Conservation (phyloP, 1,284 basidiomycete species). For the Heterobasidion irregulare region DNA sequence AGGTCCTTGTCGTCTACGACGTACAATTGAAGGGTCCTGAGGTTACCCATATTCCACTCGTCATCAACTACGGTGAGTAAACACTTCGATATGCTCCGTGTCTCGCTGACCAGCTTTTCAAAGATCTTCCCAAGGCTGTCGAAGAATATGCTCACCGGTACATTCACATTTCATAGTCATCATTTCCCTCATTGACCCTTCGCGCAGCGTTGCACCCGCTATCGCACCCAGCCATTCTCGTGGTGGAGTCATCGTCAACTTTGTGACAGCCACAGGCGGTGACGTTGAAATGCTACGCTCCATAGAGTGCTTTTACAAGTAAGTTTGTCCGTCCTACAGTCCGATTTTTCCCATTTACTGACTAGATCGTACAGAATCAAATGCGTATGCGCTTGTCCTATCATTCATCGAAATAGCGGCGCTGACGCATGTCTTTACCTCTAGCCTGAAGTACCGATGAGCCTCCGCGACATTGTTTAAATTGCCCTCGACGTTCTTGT, state of each 20-base stretch:
- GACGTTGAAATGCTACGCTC: constrained; percentile 97
- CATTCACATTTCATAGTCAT: constrained; percentile 11
- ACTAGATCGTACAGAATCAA: constrained; percentile 53
- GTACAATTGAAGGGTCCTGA: constrained; percentile 86
- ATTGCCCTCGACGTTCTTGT: constrained; percentile 49
- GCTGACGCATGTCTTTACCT: constrained; percentile 9
- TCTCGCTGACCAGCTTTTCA: not conserved
- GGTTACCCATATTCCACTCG: constrained; percentile 81
- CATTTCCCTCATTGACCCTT: constrained; percentile 6
- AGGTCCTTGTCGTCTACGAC: constrained; percentile 87
- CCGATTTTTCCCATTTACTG: constrained; percentile 7
- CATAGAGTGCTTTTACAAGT: constrained; percentile 97
- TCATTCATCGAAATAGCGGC: not conserved
- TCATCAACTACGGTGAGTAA: constrained; percentile 81
- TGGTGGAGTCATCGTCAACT: constrained; percentile 87
- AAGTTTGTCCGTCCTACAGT: constrained; percentile 13
- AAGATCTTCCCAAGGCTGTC: constrained; percentile 89
- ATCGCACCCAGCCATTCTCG: constrained; percentile 74
- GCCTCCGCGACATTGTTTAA: constrained; percentile 80
- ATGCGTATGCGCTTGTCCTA: constrained; percentile 54
- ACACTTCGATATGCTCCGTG: not conserved
- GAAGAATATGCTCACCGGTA: constrained; percentile 93
- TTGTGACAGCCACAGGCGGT: constrained; percentile 93
- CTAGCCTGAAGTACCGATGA: constrained; percentile 81
- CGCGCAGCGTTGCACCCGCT: constrained; percentile 65